Conservation (phyloP, 2,329 filamentous ascomycete genomes). For the Colletotrichum orbiculare region DNA sequence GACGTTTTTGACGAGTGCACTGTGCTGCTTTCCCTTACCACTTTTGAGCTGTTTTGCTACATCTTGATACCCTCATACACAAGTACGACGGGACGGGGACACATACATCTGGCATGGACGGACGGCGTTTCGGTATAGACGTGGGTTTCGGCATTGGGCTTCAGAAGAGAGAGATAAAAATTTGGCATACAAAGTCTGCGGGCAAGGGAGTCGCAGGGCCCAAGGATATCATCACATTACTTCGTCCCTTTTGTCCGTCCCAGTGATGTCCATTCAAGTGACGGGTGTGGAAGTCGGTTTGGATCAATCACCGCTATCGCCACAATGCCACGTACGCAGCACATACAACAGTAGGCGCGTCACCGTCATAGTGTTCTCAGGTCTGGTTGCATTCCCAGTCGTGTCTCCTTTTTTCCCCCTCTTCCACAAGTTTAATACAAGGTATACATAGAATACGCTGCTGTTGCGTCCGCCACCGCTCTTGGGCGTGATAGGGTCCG, state of each 20-base stretch:
- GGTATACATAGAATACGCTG: too few species aligned
- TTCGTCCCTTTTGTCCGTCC: background rate
- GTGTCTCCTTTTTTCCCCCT: background rate
- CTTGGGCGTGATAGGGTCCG: too few species aligned
- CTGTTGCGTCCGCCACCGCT: too few species aligned
- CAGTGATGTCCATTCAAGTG: background rate
- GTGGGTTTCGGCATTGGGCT: conserved; percentile 2
- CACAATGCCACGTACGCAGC: too few species aligned
- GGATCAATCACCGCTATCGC: too few species aligned
- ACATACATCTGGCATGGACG: conserved; percentile 9
- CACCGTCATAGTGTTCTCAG: too few species aligned
- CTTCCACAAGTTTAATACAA: background rate
- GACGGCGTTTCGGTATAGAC: conserved; percentile 9
- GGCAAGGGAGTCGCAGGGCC: background rate
- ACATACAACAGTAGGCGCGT: too few species aligned
- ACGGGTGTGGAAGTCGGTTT: too few species aligned
- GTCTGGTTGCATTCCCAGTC: too few species aligned
- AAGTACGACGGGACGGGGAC: conserved; percentile 23
- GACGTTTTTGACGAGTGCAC: background rate
- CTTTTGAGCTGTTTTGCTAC: conserved; percentile 20
- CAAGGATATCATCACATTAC: background rate
- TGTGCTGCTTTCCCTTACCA: background rate
- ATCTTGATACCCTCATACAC: conserved; percentile 28
- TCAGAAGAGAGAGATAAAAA: background rate
- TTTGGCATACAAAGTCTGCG: background rate